Conservation (phyloP, 1,284 basidiomycete species). For the Sporisorium reilianum region DNA sequence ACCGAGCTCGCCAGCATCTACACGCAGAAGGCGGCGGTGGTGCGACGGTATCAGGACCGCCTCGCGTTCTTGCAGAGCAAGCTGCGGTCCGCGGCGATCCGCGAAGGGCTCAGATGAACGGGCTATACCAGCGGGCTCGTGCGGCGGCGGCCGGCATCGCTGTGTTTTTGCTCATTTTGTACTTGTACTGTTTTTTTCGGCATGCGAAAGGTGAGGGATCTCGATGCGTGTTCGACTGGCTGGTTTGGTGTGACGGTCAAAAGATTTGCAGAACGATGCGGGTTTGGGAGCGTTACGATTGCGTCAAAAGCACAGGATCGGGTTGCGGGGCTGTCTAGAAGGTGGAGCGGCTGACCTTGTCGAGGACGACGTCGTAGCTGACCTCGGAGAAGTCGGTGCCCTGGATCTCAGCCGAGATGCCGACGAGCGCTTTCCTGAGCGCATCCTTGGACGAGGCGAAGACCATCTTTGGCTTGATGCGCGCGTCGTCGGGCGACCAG, state of each 20-base stretch:
- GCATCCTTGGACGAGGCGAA: constrained; percentile 92
- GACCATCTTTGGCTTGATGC: constrained; percentile 94
- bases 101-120: constrained; percentile 51
- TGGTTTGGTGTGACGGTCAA: no score
- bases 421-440: constrained; percentile 78
- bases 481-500: constrained; percentile 88
- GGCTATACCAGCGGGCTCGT: no score
- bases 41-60: constrained; percentile 55
- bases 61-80: constrained; percentile 55
- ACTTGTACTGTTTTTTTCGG: neutral
- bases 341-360: constrained; percentile 35
- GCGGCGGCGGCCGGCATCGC: no score
- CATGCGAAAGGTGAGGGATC: neutral
- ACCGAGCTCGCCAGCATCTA: constrained; percentile 40
- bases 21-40: constrained; percentile 37
- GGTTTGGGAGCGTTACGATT: constrained; percentile 1
- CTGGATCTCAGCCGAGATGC: constrained; percentile 84
- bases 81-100: constrained; percentile 51
- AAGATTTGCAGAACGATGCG: no score
- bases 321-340: constrained; percentile 24
- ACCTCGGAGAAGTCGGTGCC: constrained; percentile 86
- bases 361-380: constrained; percentile 74
- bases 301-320: neutral
- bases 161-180: no score
- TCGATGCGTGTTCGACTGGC: no score